Conservation (phyloP, 1,284 basidiomycete genomes). For the Ceratobasidium sp. region DNA sequence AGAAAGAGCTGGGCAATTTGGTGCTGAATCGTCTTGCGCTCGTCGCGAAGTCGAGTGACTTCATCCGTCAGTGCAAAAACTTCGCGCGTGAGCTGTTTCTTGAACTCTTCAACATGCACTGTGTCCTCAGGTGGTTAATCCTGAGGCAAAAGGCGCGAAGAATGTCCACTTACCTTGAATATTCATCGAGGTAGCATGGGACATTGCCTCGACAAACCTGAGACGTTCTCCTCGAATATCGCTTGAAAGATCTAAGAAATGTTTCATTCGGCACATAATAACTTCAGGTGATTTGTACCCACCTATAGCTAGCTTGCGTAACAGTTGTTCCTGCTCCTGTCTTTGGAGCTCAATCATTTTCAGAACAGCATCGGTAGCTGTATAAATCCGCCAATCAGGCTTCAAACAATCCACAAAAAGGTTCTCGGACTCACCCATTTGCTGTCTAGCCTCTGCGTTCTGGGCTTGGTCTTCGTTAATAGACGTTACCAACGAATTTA, state of each 20-base stretch:
- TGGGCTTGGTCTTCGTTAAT: slow-evolving; percentile 19
- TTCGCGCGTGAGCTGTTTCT: slow-evolving; percentile 79
- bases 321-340: slow-evolving; percentile 74
- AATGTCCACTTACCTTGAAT: slow-evolving; percentile 70
- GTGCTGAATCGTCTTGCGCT: slow-evolving; percentile 78
- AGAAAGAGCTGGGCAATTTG: slow-evolving; percentile 79
- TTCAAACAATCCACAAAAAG: slow-evolving; percentile 41
- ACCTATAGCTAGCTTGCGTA: slow-evolving; percentile 75
- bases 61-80: slow-evolving; percentile 80
- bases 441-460: slow-evolving; percentile 27
- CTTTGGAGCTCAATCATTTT: slow-evolving; percentile 74
- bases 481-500: slow-evolving; percentile 17
- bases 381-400: slow-evolving; percentile 28
- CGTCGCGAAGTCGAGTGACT: slow-evolving; percentile 76
- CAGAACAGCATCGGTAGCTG: slow-evolving; percentile 70
- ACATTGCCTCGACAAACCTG: slow-evolving; percentile 90
- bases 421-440: slow-evolving; percentile 15
- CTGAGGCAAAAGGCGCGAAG: not conserved
- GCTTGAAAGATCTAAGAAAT: slow-evolving; percentile 72
- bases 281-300: slow-evolving; percentile 48
- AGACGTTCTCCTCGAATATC: slow-evolving; percentile 87
- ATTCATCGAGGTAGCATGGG: slow-evolving; percentile 87
- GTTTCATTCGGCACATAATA: not conserved
- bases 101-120: slow-evolving; percentile 88
- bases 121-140: not conserved